Conservation (phyloP, 805 yeast species). For the Candida suzukii region DNA sequence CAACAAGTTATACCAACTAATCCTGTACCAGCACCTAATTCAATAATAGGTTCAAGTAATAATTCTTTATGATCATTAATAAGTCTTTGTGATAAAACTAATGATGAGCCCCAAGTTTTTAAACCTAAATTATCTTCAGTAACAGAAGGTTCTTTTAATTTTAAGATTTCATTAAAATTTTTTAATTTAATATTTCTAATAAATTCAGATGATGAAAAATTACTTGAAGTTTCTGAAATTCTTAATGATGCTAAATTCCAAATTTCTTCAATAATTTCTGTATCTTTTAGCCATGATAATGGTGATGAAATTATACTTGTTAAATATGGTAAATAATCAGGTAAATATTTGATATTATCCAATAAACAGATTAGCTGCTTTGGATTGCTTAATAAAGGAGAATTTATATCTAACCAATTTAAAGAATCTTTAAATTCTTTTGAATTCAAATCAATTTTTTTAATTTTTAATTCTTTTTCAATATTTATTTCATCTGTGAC, state of each 20-base stretch:
- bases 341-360: constrained; percentile 10
- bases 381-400: constrained; percentile 25
- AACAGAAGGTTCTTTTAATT: constrained; percentile 73
- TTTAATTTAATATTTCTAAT: constrained; percentile 49
- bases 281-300: constrained; percentile 37
- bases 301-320: constrained; percentile 43
- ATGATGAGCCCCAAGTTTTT: constrained; percentile 94
- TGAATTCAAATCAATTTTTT: constrained; percentile 22
- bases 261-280: constrained; percentile 31
- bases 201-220: constrained; percentile 74
- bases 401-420: constrained; percentile 36
- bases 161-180: constrained; percentile 18
- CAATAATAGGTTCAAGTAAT: constrained; percentile 40
- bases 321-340: constrained; percentile 40
- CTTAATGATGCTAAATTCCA: constrained; percentile 53
- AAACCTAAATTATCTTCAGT: constrained; percentile 84
- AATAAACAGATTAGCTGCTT: constrained; percentile 22
- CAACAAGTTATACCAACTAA: constrained; percentile 71
- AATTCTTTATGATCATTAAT: constrained; percentile 16
- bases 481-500: constrained; percentile 2
- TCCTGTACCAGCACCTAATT: constrained; percentile 96
- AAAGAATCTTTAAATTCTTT: constrained; percentile 23
- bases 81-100: constrained; percentile 55
- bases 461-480: constrained; percentile 23
- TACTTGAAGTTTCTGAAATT: constrained; percentile 76